These are phyloP conservation scores for Geotrichum reessii DNA, from an alignment of 1,139 yeast species.

Conservation along the genomic window DNA sequence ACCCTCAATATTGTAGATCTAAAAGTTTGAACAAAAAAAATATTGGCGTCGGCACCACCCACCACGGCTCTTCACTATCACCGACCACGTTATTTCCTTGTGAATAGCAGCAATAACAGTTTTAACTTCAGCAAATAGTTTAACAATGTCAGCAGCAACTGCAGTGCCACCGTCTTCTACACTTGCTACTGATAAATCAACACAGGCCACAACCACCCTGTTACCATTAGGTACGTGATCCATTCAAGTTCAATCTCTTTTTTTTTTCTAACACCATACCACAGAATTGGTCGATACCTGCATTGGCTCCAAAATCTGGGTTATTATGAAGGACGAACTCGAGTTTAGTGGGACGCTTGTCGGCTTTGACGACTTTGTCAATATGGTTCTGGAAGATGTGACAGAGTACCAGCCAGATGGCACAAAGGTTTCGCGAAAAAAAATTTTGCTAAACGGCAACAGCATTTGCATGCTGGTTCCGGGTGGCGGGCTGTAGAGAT, in stretches of 20 bases:
- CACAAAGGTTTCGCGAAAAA: constrained; percentile 45
- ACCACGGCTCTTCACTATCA: background rate
- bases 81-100: background rate
- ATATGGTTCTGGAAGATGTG: constrained; percentile 82
- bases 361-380: constrained; percentile 94
- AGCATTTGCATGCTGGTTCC: constrained; percentile 63
- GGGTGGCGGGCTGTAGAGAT: constrained; percentile 20
- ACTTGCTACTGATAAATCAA: background rate
- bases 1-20: background rate
- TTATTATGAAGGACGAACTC: constrained; percentile 60
- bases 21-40: background rate
- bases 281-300: constrained; percentile 83
- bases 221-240: constrained; percentile 15
- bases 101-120: background rate
- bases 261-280: constrained; percentile 45
- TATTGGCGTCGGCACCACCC: background rate
- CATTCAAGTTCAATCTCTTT: constrained; percentile 20
- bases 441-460: constrained; percentile 83
- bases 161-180: background rate
- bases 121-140: background rate
- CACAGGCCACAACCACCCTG: constrained; percentile 1
- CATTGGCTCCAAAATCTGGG: constrained; percentile 74
- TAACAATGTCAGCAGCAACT: background rate
- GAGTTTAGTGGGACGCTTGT: constrained; percentile 83
- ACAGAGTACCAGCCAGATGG: constrained; percentile 51